phyloP scores from a whole-genome alignment of 495 filamentous ascomycete species.

The Xeromyces bisporus region DNA sequence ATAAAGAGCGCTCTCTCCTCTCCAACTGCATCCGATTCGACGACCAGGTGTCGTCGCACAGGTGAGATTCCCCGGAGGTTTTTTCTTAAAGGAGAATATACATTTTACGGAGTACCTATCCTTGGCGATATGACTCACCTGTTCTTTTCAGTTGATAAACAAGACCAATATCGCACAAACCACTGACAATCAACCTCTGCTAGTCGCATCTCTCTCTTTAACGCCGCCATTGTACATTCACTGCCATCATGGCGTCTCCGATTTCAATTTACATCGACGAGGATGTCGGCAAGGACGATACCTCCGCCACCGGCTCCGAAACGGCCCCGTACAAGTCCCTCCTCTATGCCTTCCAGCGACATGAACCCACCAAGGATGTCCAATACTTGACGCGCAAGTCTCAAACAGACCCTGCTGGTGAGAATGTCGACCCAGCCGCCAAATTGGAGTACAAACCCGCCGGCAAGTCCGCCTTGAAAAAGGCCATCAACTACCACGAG shows the following conservation, averaged over 20 bases:
- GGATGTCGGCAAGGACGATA: conserved; percentile 54
- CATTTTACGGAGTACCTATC: too few species aligned
- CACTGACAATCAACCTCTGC: too few species aligned
- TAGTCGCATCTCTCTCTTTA: too few species aligned
- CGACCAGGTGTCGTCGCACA: too few species aligned
- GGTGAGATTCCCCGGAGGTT: too few species aligned
- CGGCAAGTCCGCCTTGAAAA: conserved; percentile 70
- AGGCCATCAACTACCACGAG: conserved; percentile 55
- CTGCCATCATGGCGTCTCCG: conserved; percentile 18
- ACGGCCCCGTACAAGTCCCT: conserved; percentile 66
- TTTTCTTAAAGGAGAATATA: too few species aligned
- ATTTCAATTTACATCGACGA: conserved; percentile 57
- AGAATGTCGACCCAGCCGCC: conserved; percentile 31
- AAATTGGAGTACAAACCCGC: conserved; percentile 60
- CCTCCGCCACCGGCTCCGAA: conserved; percentile 50
- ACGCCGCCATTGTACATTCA: too few species aligned
- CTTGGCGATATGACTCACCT: neutral
- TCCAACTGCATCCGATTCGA: too few species aligned
- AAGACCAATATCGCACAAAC: neutral
- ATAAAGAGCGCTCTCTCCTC: too few species aligned
- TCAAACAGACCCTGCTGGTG: conserved; percentile 42
- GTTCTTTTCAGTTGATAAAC: neutral
- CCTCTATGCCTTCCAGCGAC: conserved; percentile 56
- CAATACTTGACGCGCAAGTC: conserved; percentile 56
- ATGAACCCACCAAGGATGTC: conserved; percentile 39